A percentile compares a stretch with the other conserved stretches of the same genome.
These are phyloP conservation scores for Penicillium ucsense DNA, from an alignment of 495 filamentous ascomycete species.

Conservation along the genomic window DNA sequence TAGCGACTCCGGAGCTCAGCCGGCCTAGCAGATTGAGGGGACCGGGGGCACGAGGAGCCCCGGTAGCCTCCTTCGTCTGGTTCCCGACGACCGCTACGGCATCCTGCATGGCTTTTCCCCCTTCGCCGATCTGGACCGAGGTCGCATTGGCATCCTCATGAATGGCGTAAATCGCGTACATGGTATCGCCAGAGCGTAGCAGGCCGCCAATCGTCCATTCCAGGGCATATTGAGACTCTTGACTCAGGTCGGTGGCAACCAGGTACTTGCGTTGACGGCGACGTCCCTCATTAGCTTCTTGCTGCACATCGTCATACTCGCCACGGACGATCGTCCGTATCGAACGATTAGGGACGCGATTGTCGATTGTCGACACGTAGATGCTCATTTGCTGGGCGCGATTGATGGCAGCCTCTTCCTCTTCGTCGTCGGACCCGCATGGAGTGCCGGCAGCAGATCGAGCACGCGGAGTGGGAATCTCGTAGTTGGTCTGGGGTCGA, in stretches of 20 bases:
- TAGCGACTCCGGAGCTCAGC: slow-evolving; percentile 29
- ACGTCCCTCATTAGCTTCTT: slow-evolving; percentile 63
- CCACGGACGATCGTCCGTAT: slow-evolving; percentile 85
- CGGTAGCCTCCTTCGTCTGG: slow-evolving; percentile 35
- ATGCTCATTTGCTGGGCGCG: slow-evolving; percentile 77
- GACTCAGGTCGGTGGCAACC: slow-evolving; percentile 84
- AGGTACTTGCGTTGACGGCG: slow-evolving; percentile 78
- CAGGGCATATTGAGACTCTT: slow-evolving; percentile 85
- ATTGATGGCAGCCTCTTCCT: slow-evolving; percentile 71
- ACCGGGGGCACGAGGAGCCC: slow-evolving; percentile 14
- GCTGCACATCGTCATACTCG: slow-evolving; percentile 62
- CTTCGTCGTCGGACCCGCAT: slow-evolving; percentile 77
- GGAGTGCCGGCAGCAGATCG: slow-evolving; percentile 65
- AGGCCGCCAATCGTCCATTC: slow-evolving; percentile 97
- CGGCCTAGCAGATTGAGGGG: slow-evolving; percentile 28
- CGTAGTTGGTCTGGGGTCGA: slow-evolving; percentile 75
- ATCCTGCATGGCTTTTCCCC: slow-evolving; percentile 60
- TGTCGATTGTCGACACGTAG: slow-evolving; percentile 62
- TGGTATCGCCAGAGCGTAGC: slow-evolving; percentile 87
- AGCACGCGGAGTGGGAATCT: slow-evolving; percentile 35
- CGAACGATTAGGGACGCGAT: slow-evolving; percentile 67
- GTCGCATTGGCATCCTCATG: slow-evolving; percentile 59
- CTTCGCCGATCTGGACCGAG: slow-evolving; percentile 45
- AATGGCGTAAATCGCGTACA: slow-evolving; percentile 83
- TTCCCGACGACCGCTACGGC: slow-evolving; percentile 49